These are phyloP conservation scores for Metroxylon sagu DNA, from an alignment of 176 grass and related monocot genomes.

Conservation along the genomic window DNA sequence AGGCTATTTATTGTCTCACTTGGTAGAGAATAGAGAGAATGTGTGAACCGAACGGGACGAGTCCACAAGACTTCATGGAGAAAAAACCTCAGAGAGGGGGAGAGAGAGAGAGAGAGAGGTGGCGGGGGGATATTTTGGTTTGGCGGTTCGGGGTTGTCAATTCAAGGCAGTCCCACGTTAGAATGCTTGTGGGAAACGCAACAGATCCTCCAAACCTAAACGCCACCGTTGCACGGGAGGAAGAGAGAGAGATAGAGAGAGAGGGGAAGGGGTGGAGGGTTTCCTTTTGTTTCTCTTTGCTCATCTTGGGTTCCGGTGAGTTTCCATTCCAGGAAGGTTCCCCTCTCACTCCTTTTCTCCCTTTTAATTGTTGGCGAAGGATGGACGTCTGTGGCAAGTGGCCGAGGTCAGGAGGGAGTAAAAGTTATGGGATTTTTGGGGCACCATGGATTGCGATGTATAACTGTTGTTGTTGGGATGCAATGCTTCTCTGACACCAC, in stretches of 20 bases:
- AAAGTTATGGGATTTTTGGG: constrained; percentile 27
- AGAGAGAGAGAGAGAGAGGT: too few species aligned
- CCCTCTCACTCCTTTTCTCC: constrained; percentile 10
- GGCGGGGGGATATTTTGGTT: too few species aligned
- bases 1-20: too few species aligned
- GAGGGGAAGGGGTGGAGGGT: background rate
- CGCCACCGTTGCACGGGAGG: background rate
- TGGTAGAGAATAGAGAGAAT: too few species aligned
- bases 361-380: too few species aligned
- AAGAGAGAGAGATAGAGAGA: too few species aligned
- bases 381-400: constrained; percentile 22
- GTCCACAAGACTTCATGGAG: too few species aligned
- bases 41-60: too few species aligned
- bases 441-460: constrained; percentile 32
- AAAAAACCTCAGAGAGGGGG: too few species aligned
- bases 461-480: constrained; percentile 37
- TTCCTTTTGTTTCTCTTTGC: constrained; percentile 10
- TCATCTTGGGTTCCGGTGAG: constrained; percentile 4
- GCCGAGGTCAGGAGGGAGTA: constrained; percentile 29
- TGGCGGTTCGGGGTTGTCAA: too few species aligned
- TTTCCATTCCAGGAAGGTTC: constrained; percentile 19
- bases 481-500: background rate
- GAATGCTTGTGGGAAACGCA: constrained; percentile 45
- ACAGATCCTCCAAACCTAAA: constrained; percentile 23
- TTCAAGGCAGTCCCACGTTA: background rate